Conservation (phyloP, 805 yeast genomes). For the Barnettozyma pratensis region DNA sequence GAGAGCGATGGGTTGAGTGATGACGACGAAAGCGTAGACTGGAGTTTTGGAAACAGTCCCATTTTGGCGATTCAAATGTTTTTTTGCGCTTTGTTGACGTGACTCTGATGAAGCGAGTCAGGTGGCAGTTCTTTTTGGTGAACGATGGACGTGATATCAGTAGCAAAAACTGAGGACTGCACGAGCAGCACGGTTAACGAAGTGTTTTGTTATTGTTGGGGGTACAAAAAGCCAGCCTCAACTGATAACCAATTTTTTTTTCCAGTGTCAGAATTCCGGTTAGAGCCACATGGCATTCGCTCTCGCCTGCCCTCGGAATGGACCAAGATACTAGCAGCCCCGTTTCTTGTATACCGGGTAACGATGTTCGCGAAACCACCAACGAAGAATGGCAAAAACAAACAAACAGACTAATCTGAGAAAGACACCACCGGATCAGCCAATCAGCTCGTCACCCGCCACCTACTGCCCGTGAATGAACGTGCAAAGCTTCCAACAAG, state of each 20-base stretch:
- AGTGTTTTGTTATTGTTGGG: no score
- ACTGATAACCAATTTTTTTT: no score
- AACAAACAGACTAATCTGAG: not conserved
- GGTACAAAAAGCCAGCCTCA: no score
- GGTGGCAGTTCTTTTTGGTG: not conserved
- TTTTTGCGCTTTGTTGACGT: no score
- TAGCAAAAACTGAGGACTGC: no score
- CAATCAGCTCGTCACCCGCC: not conserved
- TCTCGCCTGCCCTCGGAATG: no score
- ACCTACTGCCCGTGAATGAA: constrained; percentile 10
- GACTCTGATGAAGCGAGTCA: not conserved
- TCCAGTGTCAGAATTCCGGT: no score
- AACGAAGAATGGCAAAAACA: constrained; percentile 3
- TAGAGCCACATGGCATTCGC: no score
- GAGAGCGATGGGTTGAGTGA: constrained; percentile 4
- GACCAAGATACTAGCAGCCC: no score
- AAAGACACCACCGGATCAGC: not conserved
- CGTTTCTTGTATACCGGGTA: not conserved
- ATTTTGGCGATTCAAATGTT: constrained; percentile 2
- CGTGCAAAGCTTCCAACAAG: constrained; percentile 23
- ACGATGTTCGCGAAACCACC: not conserved
- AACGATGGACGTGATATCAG: not conserved
- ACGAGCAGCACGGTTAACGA: no score
- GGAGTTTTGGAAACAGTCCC: constrained; percentile 23
- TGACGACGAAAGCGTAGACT: constrained; percentile 17